Evolutionary conservation across 2,329 filamentous ascomycete species (phyloP).

Genomic region (Fusarium agapanthi): DNA sequence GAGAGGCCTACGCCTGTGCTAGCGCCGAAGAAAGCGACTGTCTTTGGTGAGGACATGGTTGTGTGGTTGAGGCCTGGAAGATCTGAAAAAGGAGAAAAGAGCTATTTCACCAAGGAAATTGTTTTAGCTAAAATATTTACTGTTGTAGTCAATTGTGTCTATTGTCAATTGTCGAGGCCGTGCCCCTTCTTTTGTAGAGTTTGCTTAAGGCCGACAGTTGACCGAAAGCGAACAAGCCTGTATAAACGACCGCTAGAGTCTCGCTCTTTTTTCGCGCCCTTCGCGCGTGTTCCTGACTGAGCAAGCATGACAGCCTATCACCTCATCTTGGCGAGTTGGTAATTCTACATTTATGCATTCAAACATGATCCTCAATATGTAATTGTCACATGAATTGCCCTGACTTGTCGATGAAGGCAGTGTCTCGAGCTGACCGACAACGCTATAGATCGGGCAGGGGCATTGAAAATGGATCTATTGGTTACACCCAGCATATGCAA

Average conservation of each 20-base stretch:
- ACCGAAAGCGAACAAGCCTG: slow-evolving; percentile 13
- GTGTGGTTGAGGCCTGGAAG: no score
- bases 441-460: background rate
- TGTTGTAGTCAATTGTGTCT: background rate
- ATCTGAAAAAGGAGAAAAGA: fast-evolving
- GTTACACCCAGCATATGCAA: background rate
- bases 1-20: slow-evolving; percentile 60
- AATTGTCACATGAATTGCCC: fast-evolving
- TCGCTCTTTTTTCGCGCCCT: slow-evolving; percentile 15
- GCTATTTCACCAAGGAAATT: no score
- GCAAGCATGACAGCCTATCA: background rate
- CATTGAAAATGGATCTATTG: background rate
- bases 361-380: fast-evolving
- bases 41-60: slow-evolving; percentile 39
- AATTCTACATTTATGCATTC: background rate
- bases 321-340: fast-evolving
- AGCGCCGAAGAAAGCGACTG: slow-evolving; percentile 63
- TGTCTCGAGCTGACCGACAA: background rate
- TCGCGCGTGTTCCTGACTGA: background rate
- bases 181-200: background rate
- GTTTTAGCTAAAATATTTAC: no score
- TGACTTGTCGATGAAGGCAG: background rate
- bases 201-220: slow-evolving; percentile 11
- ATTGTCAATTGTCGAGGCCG: background rate
- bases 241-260: background rate